These are phyloP conservation scores for Lithospermum erythrorhizon DNA, from an alignment of 257 asterid species.

Conservation along the genomic window DNA sequence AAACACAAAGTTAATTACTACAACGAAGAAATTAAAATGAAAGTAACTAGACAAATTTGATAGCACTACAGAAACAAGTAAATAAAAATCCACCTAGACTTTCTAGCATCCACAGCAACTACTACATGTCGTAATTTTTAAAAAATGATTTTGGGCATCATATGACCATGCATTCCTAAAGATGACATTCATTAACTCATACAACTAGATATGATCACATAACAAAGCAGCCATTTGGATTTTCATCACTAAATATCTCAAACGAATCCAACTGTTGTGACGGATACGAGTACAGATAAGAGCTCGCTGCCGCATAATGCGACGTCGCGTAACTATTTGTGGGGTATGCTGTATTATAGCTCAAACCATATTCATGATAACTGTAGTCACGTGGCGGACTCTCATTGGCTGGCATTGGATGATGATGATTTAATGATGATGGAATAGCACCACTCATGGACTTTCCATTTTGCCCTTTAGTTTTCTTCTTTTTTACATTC, in stretches of 20 bases:
- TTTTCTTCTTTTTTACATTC: constrained; percentile 44
- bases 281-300: constrained; percentile 31
- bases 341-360: constrained; percentile 61
- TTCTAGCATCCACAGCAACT: no score
- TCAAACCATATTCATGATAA: constrained; percentile 29
- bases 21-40: no score
- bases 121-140: no score
- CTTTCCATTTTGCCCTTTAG: constrained; percentile 41
- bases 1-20: no score
- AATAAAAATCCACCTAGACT: no score
- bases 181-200: neutral
- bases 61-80: no score
- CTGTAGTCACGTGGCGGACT: constrained; percentile 27
- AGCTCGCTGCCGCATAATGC: constrained; percentile 36
- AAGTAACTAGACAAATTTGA: no score
- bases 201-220: neutral
- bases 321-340: constrained; percentile 36
- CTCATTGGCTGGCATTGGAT: constrained; percentile 20
- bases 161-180: neutral
- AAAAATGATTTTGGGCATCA: no score
- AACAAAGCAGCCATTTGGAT: constrained; percentile 55
- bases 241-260: constrained; percentile 71
- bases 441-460: neutral
- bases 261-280: constrained; percentile 49
- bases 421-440: constrained; percentile 14